Base-by-base conservation (phyloP, 2,329 filamentous ascomycete genomes). In the Ascochyta lentis region DNA sequence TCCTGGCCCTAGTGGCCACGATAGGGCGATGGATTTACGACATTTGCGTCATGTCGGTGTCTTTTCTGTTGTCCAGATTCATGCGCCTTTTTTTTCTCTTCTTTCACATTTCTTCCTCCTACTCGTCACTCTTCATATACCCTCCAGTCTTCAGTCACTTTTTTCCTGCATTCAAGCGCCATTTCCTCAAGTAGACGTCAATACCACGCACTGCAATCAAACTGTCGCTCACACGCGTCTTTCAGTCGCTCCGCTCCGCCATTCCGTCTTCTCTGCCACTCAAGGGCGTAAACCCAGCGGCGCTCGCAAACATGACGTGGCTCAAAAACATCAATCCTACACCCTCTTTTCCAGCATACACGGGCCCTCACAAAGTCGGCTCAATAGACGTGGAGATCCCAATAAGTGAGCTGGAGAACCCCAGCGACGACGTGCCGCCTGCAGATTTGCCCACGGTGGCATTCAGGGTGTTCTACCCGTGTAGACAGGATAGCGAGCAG, bases 311-410 rank as follows among this genome's bases (percentile, higher is more conserved):
- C 15, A 80, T 80, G 76, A 73, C 74, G 23, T 76, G 75, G 65
- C 69, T 81, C 39, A 72, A 74, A 34, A 71, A 68, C 35, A 76
- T 90, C 64, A 91, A 83, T 67, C 89, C 89, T 0, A 79, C 92
- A 4, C 91, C 91, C 1, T 75, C 81, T 1, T 92, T 96, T 54
- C 89, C 91, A 4, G 79, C 86, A 4, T 94, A 92, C 70, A 87
- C 88, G 1, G 92, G 91, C 0, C 89, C 89, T 0, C 88, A 91
- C 79, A 86, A 86, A 66, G 91, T 95, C 55, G 91, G 91, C 60
- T 91, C 89, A 2, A 80, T 91, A 63, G 91, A 96, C 67, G 82
- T 94, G 61, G 92, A 96, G 77, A 85, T 96, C 15, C 89, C 91
- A 39, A 81, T 89, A 9, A 70, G 77, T 13, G 78, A 83, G 34